Evolutionary conservation across 768 basidiomycete species (phyloP).

Genomic region (Termitomyces heimii): DNA sequence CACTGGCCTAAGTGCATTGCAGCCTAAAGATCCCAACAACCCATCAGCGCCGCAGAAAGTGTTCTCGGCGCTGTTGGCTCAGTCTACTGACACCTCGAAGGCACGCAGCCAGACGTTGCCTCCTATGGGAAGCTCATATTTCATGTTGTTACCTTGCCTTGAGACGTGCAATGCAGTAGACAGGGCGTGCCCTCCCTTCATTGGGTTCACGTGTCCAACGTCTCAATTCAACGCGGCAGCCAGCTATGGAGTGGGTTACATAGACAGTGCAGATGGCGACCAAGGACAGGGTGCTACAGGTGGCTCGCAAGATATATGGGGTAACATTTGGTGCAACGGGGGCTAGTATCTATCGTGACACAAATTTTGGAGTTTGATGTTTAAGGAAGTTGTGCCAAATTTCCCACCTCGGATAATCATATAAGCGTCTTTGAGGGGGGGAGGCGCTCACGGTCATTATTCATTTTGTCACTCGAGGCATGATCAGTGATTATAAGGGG

Average conservation of each 20-base stretch:
- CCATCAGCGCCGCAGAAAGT: constrained; percentile 21
- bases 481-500: background rate
- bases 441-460: background rate
- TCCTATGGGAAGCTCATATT: constrained; percentile 39
- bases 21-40: constrained; percentile 14
- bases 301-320: constrained; percentile 56
- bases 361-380: background rate
- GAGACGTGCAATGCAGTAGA: constrained; percentile 72
- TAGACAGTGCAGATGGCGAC: constrained; percentile 50
- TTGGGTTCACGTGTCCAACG: constrained; percentile 67
- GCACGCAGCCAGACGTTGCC: constrained; percentile 44
- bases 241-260: constrained; percentile 74
- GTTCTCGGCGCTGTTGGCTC: constrained; percentile 44
- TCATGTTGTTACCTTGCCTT: constrained; percentile 69
- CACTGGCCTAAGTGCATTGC: constrained; percentile 24
- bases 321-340: constrained; percentile 73
- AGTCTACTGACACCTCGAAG: constrained; percentile 31
- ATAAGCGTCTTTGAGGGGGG: background rate
- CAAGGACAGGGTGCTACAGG: constrained; percentile 47
- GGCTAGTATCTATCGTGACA: background rate
- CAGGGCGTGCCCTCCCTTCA: constrained; percentile 70
- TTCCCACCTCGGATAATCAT: background rate
- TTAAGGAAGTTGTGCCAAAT: background rate
- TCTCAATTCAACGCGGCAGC: constrained; percentile 51
- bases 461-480: too few relatives aligned